Conservation (phyloP, 2,329 filamentous ascomycete genomes). For the Aureobasidium lini region DNA sequence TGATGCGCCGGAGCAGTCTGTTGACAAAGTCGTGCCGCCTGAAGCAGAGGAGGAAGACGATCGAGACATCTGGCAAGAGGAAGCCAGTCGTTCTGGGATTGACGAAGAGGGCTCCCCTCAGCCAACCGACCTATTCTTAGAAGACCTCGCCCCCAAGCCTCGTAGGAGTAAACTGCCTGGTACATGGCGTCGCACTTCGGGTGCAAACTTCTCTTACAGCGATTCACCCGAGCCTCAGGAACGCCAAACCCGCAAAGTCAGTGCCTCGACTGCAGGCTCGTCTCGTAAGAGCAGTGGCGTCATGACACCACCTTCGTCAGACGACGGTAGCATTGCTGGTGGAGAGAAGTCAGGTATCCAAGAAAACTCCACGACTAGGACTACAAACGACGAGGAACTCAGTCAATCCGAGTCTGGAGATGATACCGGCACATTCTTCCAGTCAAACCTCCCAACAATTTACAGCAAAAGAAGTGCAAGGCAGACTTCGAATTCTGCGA, state of each 20-base stretch:
- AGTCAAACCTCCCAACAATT: conserved; percentile 22
- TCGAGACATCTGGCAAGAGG: conserved; percentile 41
- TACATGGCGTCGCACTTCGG: conserved; percentile 36
- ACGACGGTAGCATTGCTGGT: conserved; percentile 18
- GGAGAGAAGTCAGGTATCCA: neutral
- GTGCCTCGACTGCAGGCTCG: conserved; percentile 8
- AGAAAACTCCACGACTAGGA: neutral
- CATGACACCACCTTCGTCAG: conserved; percentile 28
- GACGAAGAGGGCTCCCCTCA: conserved; percentile 15
- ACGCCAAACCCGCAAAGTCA: conserved; percentile 11
- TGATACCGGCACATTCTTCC: conserved; percentile 26
- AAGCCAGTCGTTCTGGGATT: conserved; percentile 34
- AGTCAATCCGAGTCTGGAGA: conserved; percentile 13
- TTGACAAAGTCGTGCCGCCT: neutral
- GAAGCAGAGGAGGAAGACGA: conserved; percentile 21
- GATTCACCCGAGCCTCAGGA: conserved; percentile 28
- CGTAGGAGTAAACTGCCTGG: conserved; percentile 34
- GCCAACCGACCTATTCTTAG: conserved; percentile 16
- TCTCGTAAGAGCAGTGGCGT: conserved; percentile 20
- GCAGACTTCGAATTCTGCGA: neutral
- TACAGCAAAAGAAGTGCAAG: conserved; percentile 6
- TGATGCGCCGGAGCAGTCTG: neutral
- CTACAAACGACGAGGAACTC: neutral
- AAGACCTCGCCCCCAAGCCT: conserved; percentile 27
- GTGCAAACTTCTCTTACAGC: conserved; percentile 30